Evolutionary conservation across 139 green algal genomes (phyloP), one percentile per base, ranked within the genome.

Genomic region (Asterochloris sp.): DNA sequence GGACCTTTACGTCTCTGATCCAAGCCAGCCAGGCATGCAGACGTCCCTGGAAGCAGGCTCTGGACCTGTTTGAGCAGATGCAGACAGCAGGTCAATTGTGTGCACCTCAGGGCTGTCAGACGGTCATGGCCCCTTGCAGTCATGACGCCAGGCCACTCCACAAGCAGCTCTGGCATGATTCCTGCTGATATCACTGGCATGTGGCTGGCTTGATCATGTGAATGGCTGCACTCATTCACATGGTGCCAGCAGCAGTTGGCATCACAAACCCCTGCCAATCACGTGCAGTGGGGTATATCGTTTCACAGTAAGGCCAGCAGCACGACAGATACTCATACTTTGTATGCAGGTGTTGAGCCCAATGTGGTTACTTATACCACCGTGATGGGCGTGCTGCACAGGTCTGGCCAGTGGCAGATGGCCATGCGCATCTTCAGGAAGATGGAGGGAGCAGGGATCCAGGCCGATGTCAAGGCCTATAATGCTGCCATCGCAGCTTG

Each of bases 401-500:
- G 38, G 23, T 74, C 68, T 6, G 82, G 78, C n/a, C 76, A 85
- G 74, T 83, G 78, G 73, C 60, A 81, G 24, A 17, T 16, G 19
- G 87, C 87, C 16, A 73, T 88, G 73, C n/a, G 61, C 16, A 74
- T 85, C 17, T 89, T 83, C 73, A 82, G 78, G 61, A 76, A 84
- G 21, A 92, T 95, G 86, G 75, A 86, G 69, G 69, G 71, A 10
- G 86, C 81, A 13, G 86, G 83, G 4, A n/a, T 90, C 29, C 28
- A 63, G 26, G 74, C 88, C 8, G 91, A 95, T 78, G 81, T 85
- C 54, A 77, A 86, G 74, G 94, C 91, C 38, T 93, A 91, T 76
- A 94, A 89, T 79, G 74, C 81, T 60, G 81, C 94, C 21, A 83
- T 95, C 62, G 91, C 89, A 64, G 85, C 89, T 14, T 94, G 90